Percentiles rank a stretch among this genome's conserved stretches.
phyloP scores from a whole-genome alignment of 768 basidiomycete species.

The Trametes coccinea region DNA sequence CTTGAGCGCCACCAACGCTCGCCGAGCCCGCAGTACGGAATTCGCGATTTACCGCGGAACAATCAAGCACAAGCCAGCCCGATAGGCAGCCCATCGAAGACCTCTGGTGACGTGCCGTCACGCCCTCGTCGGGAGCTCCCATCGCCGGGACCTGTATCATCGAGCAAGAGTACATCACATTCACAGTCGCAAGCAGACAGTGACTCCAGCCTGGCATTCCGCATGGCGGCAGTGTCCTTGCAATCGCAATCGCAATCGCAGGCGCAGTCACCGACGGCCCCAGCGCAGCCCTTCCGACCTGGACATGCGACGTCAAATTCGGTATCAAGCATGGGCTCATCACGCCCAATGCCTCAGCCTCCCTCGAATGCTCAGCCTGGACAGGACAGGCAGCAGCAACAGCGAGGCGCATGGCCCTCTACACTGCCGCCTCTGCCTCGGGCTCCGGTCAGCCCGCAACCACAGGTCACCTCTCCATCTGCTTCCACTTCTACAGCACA shows the following conservation, averaged over 20 bases:
- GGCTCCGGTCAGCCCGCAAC: slow-evolving; percentile 16
- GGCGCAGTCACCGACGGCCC: neutral
- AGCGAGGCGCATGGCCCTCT: slow-evolving; percentile 25
- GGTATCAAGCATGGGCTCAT: neutral
- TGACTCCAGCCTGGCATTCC: slow-evolving; percentile 34
- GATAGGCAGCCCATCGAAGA: slow-evolving; percentile 4
- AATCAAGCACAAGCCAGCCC: slow-evolving; percentile 5
- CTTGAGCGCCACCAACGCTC: slow-evolving; percentile 15
- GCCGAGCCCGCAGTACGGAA: slow-evolving; percentile 40
- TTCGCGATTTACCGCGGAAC: slow-evolving; percentile 43
- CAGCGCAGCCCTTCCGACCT: slow-evolving; percentile 2
- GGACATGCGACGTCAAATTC: slow-evolving; percentile 10
- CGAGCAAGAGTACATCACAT: neutral
- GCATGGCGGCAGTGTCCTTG: slow-evolving; percentile 34
- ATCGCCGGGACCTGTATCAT: slow-evolving; percentile 5
- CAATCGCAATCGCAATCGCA: slow-evolving; percentile 2
- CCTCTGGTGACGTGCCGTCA: slow-evolving; percentile 13
- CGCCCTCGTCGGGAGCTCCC: slow-evolving; percentile 13
- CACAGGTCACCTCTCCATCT: slow-evolving; percentile 1
- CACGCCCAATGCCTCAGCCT: slow-evolving; percentile 16
- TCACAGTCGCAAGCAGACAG: slow-evolving; percentile 4
- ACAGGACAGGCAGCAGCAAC: slow-evolving; percentile 4
- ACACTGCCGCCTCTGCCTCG: slow-evolving; percentile 28
- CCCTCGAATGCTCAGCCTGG: slow-evolving; percentile 2
- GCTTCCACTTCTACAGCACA: neutral